Evolutionary conservation across 305 asterid genomes (phyloP).

Genomic region (Fraxinus latifolia): DNA sequence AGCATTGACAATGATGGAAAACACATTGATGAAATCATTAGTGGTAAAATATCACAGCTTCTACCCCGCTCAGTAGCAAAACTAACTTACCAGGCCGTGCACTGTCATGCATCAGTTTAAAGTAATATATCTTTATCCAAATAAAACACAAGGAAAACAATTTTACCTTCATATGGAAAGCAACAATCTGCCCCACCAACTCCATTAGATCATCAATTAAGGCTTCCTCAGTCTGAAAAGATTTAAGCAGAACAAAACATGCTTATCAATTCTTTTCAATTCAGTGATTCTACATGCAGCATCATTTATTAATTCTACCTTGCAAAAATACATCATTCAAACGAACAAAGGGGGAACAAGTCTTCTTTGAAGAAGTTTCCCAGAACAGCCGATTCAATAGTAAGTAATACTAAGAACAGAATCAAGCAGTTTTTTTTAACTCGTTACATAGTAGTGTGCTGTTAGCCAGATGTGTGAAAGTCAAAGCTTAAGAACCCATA

Average conservation of each 20-base stretch:
- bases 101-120: neutral
- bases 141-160: neutral
- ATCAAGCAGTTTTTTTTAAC: neutral
- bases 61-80: constrained; percentile 2
- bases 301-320: neutral
- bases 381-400: neutral
- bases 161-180: constrained; percentile 90
- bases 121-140: neutral
- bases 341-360: neutral
- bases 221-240: constrained; percentile 65
- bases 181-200: constrained; percentile 89
- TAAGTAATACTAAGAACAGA: constrained; percentile 1
- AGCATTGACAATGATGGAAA: neutral
- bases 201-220: constrained; percentile 77
- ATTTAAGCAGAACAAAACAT: constrained; percentile 11
- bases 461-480: neutral
- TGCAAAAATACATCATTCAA: neutral
- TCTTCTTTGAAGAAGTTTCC: neutral
- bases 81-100: neutral
- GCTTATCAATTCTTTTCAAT: constrained; percentile 12
- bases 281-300: neutral
- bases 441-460: neutral
- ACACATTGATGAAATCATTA: neutral
- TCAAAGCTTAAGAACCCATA: neutral
- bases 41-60: neutral